Evolutionary conservation across 768 basidiomycete species (phyloP).

Genomic region (Lactarius tabidus): DNA sequence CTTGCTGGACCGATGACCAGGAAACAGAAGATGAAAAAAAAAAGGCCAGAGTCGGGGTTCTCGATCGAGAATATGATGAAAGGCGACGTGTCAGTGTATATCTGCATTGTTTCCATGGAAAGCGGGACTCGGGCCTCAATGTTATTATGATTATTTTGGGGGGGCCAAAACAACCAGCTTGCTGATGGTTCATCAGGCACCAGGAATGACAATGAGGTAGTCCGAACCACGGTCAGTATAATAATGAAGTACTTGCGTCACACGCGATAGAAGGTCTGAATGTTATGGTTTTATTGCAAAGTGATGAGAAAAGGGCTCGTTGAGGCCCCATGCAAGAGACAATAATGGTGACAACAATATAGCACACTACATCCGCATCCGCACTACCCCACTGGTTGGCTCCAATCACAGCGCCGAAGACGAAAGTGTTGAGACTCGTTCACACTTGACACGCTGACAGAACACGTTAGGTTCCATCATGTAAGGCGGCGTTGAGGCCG

Average conservation of each 20-base stretch:
- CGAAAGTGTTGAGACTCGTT: conserved; percentile 48
- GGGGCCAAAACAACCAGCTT: neutral
- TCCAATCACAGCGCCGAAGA: conserved; percentile 17
- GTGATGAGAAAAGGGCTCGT: conserved; percentile 42
- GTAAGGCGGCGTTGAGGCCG: conserved; percentile 71
- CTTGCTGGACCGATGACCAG: conserved; percentile 3
- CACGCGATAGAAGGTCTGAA: neutral
- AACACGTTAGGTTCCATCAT: conserved; percentile 63
- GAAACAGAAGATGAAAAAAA: neutral
- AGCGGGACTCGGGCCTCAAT: neutral
- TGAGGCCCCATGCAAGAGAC: conserved; percentile 44
- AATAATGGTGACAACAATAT: conserved; percentile 18
- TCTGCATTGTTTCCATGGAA: conserved; percentile 15
- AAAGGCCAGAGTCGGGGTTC: neutral
- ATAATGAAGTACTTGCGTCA: neutral
- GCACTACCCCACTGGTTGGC: conserved; percentile 2
- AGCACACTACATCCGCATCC: conserved; percentile 16
- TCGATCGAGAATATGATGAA: conserved; percentile 14
- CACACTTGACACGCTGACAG: conserved; percentile 46
- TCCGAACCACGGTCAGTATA: conserved; percentile 5
- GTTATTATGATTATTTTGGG: neutral
- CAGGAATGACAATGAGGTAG: neutral
- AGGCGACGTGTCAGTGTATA: neutral
- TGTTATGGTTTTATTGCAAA: conserved; percentile 7
- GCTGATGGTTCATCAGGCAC: neutral